phyloP scores from a whole-genome alignment of 495 filamentous ascomycete genomes.

The Penicillium paradoxum region DNA sequence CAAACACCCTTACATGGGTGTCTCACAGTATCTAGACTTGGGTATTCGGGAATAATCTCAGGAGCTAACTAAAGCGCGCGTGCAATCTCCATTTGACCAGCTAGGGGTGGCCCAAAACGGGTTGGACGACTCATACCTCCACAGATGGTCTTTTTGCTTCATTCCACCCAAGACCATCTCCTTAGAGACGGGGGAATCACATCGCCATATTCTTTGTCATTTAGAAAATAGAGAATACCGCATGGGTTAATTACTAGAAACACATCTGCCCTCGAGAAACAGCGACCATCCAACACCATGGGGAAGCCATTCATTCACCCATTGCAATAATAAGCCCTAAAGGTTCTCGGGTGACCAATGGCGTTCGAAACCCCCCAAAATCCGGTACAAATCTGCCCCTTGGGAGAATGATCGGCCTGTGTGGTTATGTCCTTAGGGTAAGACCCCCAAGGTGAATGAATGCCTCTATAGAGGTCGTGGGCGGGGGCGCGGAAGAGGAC shows the following conservation, averaged over 20 bases:
- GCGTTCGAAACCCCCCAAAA: too few species aligned
- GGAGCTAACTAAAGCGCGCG: slow-evolving; percentile 40
- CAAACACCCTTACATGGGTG: too few species aligned
- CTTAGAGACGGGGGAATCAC: slow-evolving; percentile 45
- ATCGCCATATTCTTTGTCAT: slow-evolving; percentile 47
- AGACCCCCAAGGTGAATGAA: too few species aligned
- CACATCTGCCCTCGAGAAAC: slow-evolving; percentile 41
- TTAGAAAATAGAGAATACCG: slow-evolving; percentile 36
- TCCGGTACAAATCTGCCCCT: too few species aligned
- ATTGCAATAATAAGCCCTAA: too few species aligned
- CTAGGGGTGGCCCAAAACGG: too few species aligned
- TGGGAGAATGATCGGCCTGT: too few species aligned
- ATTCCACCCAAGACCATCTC: slow-evolving; percentile 46
- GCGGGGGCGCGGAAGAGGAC: too few species aligned
- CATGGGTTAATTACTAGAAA: slow-evolving; percentile 32
- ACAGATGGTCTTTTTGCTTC: slow-evolving; percentile 39
- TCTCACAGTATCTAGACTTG: slow-evolving; percentile 25
- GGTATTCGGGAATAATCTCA: slow-evolving; percentile 34
- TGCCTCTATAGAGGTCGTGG: too few species aligned
- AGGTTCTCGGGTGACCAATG: too few species aligned
- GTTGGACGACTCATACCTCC: too few species aligned
- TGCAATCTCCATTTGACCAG: slow-evolving; percentile 40
- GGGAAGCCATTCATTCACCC: slow-evolving; percentile 37
- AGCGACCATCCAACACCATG: slow-evolving; percentile 34
- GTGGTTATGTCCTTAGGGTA: too few species aligned